Evolutionary conservation across 129 eudicot genomes (phyloP), one percentile per base, ranked within the genome.

Genomic region (Centella asiatica): DNA sequence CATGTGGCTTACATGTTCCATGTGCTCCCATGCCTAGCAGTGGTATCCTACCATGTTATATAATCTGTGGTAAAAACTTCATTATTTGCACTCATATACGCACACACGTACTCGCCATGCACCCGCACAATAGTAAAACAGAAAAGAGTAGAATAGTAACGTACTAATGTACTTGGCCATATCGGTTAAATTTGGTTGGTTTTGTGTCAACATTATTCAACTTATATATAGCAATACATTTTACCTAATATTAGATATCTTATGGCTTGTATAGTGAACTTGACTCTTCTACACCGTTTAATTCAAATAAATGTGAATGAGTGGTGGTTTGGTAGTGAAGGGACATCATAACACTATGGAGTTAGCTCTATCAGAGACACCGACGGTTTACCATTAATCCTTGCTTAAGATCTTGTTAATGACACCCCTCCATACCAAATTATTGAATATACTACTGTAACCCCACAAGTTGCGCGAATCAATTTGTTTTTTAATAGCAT

Each of bases 1-100:
- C 62, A 56, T 56, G 62, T 32, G 61, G 61, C 13, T 26, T 17
- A 32, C 26, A 18, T 56, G 44, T 29, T 56, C 62, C 62, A 56
- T 56, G 62, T 56, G 44, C 62, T 32, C 20, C 62, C 62, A n/a
- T 56, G 39, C 62, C 19, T 10, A n/a, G 17, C 3, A 32, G 36
- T 10, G 36, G 17, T 32, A 23, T 32, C 36, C 60, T 54, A 9
- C 44, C 61, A 56, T 56, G 44, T 56, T 56, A n/a, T 56, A 12
- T 18, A 2, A 17, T 7, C 24, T 33, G 6, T 26, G 15, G n/a
- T 4, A 4, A 54, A 1, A 28, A 54, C 60, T 26, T 23, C 26
- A 54, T 54, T 28, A 28, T 28, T 14, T 47, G 17, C 17, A 18
- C 24, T 17, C 51, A 17, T 6, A 46, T 46, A n/a, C n/a, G 51